Evolutionary conservation across 495 filamentous ascomycete species (phyloP), one percentile per base, ranked within the genome.

Genomic region (Chaetomidium leptoderma): DNA sequence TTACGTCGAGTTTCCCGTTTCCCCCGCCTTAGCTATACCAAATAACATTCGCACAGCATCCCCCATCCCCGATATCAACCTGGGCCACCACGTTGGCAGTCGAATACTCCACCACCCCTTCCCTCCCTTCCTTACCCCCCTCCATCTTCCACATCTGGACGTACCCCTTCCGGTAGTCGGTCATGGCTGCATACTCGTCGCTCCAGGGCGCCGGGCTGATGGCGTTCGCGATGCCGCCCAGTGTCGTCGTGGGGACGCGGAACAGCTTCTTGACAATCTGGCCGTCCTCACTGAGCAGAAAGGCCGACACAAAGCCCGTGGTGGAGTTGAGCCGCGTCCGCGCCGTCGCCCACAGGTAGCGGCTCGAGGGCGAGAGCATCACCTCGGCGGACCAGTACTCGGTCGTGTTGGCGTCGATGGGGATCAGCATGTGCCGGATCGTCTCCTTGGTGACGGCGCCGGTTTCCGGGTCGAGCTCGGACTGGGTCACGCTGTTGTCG

Each of bases 371-470:
- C 0, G 71, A 76, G 1, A 76, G 60, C 30, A 70, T 67, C 23
- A 72, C 67, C 61, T 72, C 71, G 49, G 72, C 72, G 0, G 68
- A 66, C 70, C 71, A 72, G 62, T 68, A 72, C 19, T 64, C 55
- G 6, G 47, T 52, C 32, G 35, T 57, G 27, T 65, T 55, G 8
- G 23, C 35, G n/a, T 62, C 60, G 10, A 33, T 39, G 0, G 68
- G 68, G 4, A 70, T 47, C 9, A 70, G 63, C 51, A 49, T 47
- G 42, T 63, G 64, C 13, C 52, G 49, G 5, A 43, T 30, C 23
- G 50, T 57, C 21, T 59, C 53, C 5, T 24, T 44, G 10, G 37
- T 13, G 6, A 54, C 43, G 5, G 49, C 50, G 0, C 68, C 62
- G 33, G 52, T 72, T 71, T 1, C 66, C 57, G 6, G 69, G 69